These are phyloP conservation scores for Senna tora DNA, from an alignment of 306 rosid genomes.

Conservation along the genomic window DNA sequence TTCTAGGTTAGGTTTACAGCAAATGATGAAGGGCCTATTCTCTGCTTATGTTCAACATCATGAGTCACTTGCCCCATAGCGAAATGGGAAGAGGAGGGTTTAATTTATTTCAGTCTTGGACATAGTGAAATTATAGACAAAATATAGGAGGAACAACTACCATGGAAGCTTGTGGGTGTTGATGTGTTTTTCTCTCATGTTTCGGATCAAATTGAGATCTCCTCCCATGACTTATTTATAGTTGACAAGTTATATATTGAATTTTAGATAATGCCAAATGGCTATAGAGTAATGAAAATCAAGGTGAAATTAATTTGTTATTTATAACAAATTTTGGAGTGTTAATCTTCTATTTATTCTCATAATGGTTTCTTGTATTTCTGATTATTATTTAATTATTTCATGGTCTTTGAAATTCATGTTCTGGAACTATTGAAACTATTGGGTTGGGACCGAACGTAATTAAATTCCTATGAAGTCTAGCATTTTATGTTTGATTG, in stretches of 20 bases:
- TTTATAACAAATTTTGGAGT: conserved; percentile 32
- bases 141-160: conserved; percentile 35
- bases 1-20: conserved; percentile 25
- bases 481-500: background rate
- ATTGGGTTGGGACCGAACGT: background rate
- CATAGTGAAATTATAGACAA: conserved; percentile 34
- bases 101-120: conserved; percentile 33
- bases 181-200: conserved; percentile 24
- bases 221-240: conserved; percentile 21
- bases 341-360: conserved; percentile 2
- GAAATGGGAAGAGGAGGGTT: conserved; percentile 34
- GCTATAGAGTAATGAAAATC: conserved; percentile 42
- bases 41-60: conserved; percentile 18
- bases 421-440: background rate
- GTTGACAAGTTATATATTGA: conserved; percentile 36
- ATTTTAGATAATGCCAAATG: conserved; percentile 41
- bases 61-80: conserved; percentile 4
- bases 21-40: background rate
- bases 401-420: background rate
- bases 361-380: conserved; percentile 8
- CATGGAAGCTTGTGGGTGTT: conserved; percentile 26
- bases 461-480: background rate
- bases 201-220: conserved; percentile 39
- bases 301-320: conserved; percentile 32
- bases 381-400: background rate